These are phyloP conservation scores for Metschnikowia dekortorum DNA, from an alignment of 805 yeast species.

Conservation along the genomic window DNA sequence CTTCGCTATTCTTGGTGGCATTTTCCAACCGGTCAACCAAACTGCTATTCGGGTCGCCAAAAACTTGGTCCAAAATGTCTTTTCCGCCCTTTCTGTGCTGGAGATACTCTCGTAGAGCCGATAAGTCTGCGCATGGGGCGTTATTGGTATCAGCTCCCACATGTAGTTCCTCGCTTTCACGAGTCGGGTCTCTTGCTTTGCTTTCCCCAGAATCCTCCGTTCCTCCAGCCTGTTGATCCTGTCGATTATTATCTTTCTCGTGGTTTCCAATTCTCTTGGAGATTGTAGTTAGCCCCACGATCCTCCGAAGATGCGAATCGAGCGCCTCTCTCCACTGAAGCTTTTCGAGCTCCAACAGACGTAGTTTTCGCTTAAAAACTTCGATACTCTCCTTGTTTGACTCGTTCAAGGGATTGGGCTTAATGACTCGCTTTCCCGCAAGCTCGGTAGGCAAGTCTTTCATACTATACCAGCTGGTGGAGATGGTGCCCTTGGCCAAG, in stretches of 20 bases:
- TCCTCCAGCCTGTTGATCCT: background rate
- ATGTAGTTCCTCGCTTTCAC: no score
- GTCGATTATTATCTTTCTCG: background rate
- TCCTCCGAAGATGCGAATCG: conserved; percentile 4
- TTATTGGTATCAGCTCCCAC: no score
- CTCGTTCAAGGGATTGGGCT: conserved; percentile 59
- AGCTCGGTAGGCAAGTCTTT: conserved; percentile 13
- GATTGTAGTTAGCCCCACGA: conserved; percentile 7
- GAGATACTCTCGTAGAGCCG: conserved; percentile 2
- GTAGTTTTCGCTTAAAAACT: conserved; percentile 42
- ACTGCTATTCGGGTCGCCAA: background rate
- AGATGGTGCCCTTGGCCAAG: conserved; percentile 53
- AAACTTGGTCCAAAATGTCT: background rate
- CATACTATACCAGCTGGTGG: conserved; percentile 64
- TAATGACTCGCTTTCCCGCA: conserved; percentile 28
- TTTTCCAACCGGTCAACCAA: background rate
- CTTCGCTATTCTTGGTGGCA: background rate
- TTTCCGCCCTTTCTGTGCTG: background rate
- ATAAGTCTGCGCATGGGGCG: background rate
- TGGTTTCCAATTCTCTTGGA: background rate
- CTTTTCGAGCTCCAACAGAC: conserved; percentile 43
- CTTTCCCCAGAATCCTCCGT: background rate
- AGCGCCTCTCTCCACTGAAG: conserved; percentile 41
- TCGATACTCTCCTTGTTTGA: conserved; percentile 47
- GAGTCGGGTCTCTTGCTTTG: no score